phyloP scores from a whole-genome alignment of 2,329 filamentous ascomycete species.

The Aspergillus brasiliensis region DNA sequence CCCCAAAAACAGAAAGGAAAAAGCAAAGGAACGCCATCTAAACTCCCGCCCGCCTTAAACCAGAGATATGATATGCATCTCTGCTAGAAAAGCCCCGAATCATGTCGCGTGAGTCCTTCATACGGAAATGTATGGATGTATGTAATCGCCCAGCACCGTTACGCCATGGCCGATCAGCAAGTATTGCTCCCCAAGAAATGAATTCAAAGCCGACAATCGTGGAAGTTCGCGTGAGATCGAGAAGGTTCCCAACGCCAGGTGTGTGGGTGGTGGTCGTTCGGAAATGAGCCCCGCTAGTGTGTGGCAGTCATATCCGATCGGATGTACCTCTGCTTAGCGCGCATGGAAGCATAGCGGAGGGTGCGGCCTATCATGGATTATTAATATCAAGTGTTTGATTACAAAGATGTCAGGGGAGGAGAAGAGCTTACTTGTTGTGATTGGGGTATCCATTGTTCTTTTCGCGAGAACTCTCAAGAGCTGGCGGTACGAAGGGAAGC shows the following conservation, averaged over 20 bases:
- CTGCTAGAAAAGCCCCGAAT: background rate
- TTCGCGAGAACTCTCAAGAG: conserved; percentile 48
- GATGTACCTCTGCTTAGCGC: conserved; percentile 28
- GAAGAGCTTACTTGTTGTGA: conserved; percentile 38
- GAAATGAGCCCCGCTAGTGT: background rate
- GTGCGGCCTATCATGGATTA: conserved; percentile 29
- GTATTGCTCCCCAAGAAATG: background rate
- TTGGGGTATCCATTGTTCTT: conserved; percentile 41
- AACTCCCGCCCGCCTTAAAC: background rate
- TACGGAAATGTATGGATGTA: background rate
- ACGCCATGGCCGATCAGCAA: background rate
- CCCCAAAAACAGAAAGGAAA: background rate
- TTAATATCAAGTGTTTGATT: conserved; percentile 1
- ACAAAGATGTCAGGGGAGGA: background rate
- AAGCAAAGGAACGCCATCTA: conserved; percentile 1
- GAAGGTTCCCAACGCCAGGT: background rate
- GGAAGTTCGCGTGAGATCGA: background rate
- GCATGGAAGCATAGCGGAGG: conserved; percentile 48
- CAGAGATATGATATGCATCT: conserved; percentile 3
- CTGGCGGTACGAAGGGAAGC: conserved; percentile 50
- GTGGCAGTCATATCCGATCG: conserved; percentile 5
- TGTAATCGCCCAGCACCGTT: background rate
- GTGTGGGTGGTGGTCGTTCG: background rate
- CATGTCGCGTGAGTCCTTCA: background rate
- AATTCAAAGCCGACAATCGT: background rate